These are phyloP conservation scores for Rhypophila decipiens DNA, from an alignment of 495 filamentous ascomycete genomes.

Conservation along the genomic window DNA sequence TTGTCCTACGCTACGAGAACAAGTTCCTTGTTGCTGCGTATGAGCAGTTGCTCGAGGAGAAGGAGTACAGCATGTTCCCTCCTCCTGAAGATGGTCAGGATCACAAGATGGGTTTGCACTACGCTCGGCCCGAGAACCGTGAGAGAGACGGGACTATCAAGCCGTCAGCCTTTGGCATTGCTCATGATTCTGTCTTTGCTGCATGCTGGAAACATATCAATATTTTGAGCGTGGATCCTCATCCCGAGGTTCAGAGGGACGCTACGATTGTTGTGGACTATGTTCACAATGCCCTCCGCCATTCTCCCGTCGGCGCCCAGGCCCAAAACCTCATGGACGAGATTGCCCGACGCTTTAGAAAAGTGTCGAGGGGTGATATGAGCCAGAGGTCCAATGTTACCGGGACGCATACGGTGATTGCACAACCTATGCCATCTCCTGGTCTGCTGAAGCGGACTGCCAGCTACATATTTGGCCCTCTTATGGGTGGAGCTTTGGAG, in stretches of 20 bases:
- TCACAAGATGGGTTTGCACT: slow-evolving; percentile 51
- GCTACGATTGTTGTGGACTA: slow-evolving; percentile 77
- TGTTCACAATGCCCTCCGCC: slow-evolving; percentile 66
- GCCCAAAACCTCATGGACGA: slow-evolving; percentile 72
- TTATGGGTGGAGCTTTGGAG: slow-evolving; percentile 46
- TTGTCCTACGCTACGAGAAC: slow-evolving; percentile 83
- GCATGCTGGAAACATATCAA: slow-evolving; percentile 92
- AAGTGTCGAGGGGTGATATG: slow-evolving; percentile 45
- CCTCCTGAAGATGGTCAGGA: slow-evolving; percentile 47
- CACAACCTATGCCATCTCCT: slow-evolving; percentile 37
- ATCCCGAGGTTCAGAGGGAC: slow-evolving; percentile 84
- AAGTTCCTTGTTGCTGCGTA: slow-evolving; percentile 89
- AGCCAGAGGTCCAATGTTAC: slow-evolving; percentile 37
- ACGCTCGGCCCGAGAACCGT: slow-evolving; percentile 43
- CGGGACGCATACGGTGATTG: slow-evolving; percentile 30
- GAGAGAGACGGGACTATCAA: slow-evolving; percentile 45
- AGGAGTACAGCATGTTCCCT: slow-evolving; percentile 51
- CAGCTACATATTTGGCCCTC: slow-evolving; percentile 47
- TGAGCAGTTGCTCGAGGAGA: slow-evolving; percentile 84
- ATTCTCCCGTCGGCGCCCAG: slow-evolving; percentile 64
- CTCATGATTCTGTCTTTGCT: slow-evolving; percentile 81
- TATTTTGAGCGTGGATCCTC: slow-evolving; percentile 85
- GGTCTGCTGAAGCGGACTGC: slow-evolving; percentile 47
- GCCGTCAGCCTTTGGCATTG: slow-evolving; percentile 48
- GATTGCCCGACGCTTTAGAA: slow-evolving; percentile 49